Evolutionary conservation across 192 early-diverging fungal species (phyloP), one percentile per base, ranked within the genome.

Genomic region (Coemansia sp.): DNA sequence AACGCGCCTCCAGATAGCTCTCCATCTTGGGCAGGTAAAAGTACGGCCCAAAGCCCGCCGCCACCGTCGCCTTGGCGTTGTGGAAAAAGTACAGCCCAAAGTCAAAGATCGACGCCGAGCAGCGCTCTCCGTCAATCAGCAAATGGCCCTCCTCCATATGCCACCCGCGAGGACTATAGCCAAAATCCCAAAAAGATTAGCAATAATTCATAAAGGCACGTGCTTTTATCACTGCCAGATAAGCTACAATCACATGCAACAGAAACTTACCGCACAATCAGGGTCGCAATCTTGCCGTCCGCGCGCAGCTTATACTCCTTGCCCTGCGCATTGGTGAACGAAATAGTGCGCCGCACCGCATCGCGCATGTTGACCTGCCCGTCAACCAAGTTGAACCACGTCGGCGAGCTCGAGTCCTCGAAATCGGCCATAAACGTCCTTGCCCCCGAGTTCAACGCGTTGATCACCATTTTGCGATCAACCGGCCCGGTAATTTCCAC

Each of bases 1-100:
- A 90, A 50, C 95, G 87, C 47, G 96, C 96, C 83, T 98, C 96
- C 43, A 98, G 87, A 69, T 96, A 92, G 67, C 87, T 90, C 84
- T 98, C 96, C 94, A 98, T 96, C 87, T 98, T 98, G 80, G 96
- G 96, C 22, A 96, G 85, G 79, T 98, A 98, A 64, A 95, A 98
- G 90, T 98, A 98, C 57, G 96, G 96, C 38, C 96, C 96, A 70
- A 88, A 87, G 51, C 96, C 96, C 27, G 86, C 85, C 56, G 88
- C 88, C 66, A 96, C 65, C 12, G 88, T 69, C 73, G 92, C 88
- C 57, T 86, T 84, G 69, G 91, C 94, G 82, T 98, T 98, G 88
- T 98, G 96, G 91, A 93, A 98, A 81, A 96, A 98, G 87, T 96
- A 98, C 65, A 98, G 85, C 52, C 83, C 94, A 82, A 98, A 98